A percentile compares a stretch with the other conserved stretches of the same genome.
These are phyloP conservation scores for Conticribra weissflogii DNA, from an alignment of 108 stramenopile species.

Conservation along the genomic window DNA sequence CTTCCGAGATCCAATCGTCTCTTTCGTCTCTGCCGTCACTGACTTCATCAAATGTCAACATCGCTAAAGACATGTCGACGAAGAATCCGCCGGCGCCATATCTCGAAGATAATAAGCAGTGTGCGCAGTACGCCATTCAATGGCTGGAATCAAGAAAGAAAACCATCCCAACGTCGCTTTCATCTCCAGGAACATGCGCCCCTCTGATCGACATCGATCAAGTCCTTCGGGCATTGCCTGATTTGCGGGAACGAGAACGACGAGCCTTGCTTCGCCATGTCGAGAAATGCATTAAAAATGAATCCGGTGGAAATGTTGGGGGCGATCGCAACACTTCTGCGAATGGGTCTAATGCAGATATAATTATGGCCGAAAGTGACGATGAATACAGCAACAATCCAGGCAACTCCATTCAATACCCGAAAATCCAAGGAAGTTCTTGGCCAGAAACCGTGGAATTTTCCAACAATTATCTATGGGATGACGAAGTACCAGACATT, in stretches of 20 bases:
- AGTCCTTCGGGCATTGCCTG: slow-evolving; percentile 20
- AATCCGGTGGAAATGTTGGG: slow-evolving; percentile 13
- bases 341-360: too few relatives aligned
- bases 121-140: slow-evolving; percentile 5
- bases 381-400: background rate
- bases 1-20: too few relatives aligned
- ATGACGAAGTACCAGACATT: slow-evolving; percentile 13
- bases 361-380: too few relatives aligned
- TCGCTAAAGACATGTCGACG: too few relatives aligned
- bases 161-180: slow-evolving; percentile 6
- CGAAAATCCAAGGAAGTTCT: background rate
- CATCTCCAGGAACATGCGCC: background rate
- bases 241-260: slow-evolving; percentile 37
- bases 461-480: slow-evolving; percentile 46
- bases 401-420: background rate
- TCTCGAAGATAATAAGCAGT: too few relatives aligned
- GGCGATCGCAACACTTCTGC: slow-evolving; percentile 23
- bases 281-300: slow-evolving; percentile 13
- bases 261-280: slow-evolving; percentile 36
- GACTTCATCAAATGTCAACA: too few relatives aligned
- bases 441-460: slow-evolving; percentile 36
- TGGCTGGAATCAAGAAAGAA: slow-evolving; percentile 31
- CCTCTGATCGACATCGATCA: slow-evolving; percentile 12
- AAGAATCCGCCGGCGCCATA: too few relatives aligned
- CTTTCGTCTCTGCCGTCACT: too few relatives aligned